Evolutionary conservation across 2,329 filamentous ascomycete species (phyloP).

Genomic region (Penicillium sp.): DNA sequence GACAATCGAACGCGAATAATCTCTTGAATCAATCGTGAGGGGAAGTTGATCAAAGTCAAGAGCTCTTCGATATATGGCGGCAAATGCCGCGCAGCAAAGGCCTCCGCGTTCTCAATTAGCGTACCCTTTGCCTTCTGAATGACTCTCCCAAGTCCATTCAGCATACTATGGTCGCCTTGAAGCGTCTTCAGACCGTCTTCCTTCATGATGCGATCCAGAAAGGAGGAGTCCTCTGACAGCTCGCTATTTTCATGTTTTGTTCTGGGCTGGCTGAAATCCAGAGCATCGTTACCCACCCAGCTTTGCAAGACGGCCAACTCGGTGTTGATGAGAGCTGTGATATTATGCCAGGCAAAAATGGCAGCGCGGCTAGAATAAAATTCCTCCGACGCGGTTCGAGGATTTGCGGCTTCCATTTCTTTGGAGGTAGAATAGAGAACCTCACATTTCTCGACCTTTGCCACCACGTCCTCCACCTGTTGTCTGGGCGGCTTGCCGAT

Average conservation of each 20-base stretch:
- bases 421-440: constrained; percentile 81
- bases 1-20: constrained; percentile 90
- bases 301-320: constrained; percentile 88
- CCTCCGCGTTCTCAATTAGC: constrained; percentile 81
- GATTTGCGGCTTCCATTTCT: constrained; percentile 75
- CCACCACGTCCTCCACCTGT: constrained; percentile 87
- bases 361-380: constrained; percentile 86
- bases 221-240: constrained; percentile 86
- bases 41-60: constrained; percentile 95
- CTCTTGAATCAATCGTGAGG: constrained; percentile 92
- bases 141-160: constrained; percentile 80
- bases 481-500: constrained; percentile 85
- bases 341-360: constrained; percentile 96
- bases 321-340: constrained; percentile 92
- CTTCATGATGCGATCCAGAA: constrained; percentile 92
- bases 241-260: constrained; percentile 72
- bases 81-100: constrained; percentile 86
- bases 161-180: constrained; percentile 81
- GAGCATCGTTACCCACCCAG: constrained; percentile 95
- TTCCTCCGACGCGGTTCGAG: constrained; percentile 73
- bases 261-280: constrained; percentile 84
- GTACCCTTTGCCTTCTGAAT: constrained; percentile 94
- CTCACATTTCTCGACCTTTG: constrained; percentile 89
- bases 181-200: constrained; percentile 93
- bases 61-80: constrained; percentile 97